A percentile compares a stretch with the other conserved stretches of the same genome.
Evolutionary conservation across 306 rosid genomes (phyloP).

Genomic region (Rosa persica): DNA sequence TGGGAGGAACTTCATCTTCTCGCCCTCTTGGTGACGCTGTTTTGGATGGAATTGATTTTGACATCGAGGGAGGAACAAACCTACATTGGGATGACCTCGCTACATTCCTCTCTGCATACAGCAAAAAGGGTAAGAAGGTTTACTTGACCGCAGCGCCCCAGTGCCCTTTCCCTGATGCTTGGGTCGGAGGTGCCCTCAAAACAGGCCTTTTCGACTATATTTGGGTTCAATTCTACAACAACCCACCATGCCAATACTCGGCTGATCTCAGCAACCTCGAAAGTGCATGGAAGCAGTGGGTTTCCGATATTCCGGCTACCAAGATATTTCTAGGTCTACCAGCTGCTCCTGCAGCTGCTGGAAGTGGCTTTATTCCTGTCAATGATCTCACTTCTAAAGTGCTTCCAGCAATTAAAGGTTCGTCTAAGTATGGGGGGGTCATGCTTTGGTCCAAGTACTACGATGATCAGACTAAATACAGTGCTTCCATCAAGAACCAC

Average conservation of each 20-base stretch:
- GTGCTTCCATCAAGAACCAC: slow-evolving; percentile 50
- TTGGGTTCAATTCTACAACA: slow-evolving; percentile 70
- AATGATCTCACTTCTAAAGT: slow-evolving; percentile 38
- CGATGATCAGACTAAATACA: slow-evolving; percentile 52
- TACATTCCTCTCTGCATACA: slow-evolving; percentile 36
- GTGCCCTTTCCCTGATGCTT: slow-evolving; percentile 62
- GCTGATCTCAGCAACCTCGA: slow-evolving; percentile 34
- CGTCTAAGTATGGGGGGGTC: slow-evolving; percentile 65
- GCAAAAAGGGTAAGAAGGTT: slow-evolving; percentile 43
- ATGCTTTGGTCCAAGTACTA: slow-evolving; percentile 74
- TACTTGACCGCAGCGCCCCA: slow-evolving; percentile 57
- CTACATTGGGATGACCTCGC: slow-evolving; percentile 58
- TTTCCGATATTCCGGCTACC: slow-evolving; percentile 35
- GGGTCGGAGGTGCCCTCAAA: slow-evolving; percentile 48
- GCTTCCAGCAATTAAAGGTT: slow-evolving; percentile 49
- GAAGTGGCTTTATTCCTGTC: slow-evolving; percentile 51
- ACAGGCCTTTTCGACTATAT: slow-evolving; percentile 61
- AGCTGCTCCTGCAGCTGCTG: slow-evolving; percentile 52
- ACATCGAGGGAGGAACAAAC: slow-evolving; percentile 59
- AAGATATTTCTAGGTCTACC: slow-evolving; percentile 57
- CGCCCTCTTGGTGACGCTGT: slow-evolving; percentile 56
- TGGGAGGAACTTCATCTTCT: slow-evolving; percentile 49
- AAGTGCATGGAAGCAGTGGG: slow-evolving; percentile 57
- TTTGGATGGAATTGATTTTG: slow-evolving; percentile 64
- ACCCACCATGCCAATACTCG: slow-evolving; percentile 50